Base-by-base conservation (phyloP, 2,329 filamentous ascomycete species). In the Penicillium sp. region DNA sequence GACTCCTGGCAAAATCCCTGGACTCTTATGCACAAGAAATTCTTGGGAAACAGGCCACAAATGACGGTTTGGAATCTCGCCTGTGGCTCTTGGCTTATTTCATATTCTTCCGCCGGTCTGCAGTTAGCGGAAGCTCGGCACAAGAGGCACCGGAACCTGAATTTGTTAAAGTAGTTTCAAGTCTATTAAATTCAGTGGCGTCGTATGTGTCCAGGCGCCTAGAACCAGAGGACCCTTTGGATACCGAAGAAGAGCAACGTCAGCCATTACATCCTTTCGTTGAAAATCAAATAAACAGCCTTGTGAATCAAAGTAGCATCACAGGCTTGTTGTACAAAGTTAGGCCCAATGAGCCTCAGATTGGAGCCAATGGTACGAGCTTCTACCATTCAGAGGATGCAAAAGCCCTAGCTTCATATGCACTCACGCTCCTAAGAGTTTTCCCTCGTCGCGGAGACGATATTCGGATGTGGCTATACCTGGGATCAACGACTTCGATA, bases 381-480 rank as follows among this genome's bases (percentile, higher is more conserved):
- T 67, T 69, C 8, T 67, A 76, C 66, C 65, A 77, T 21, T 74
- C 76, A 7, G 77, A 82, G 57, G 83, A 89, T 67, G 87, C 89
- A 2, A 88, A 87, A 63, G 77, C 90, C 12, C 78, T 96, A 40
- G 91, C 93, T 12, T 90, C 88, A 26, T 97, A 96, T 68, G 90
- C 91, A 2, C 78, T 97, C 40, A 92, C 90, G 0, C 76, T 99
- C 3, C 77, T 97, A 3, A 84, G 89, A 58, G 92, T 91, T 64
- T 97, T 97, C 62, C 91, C 93, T 8, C 77, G 81, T 6, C 82
- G 85, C 58, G 87, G 86, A 3, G 92, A 97, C 66, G 91, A 97
- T 58, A 95, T 97, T 59, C 87, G 92, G 21, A 96, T 97, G 90
- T 93, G 91, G 76, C 78, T 97, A 0, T 97, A 94, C 67, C 80